Base-by-base conservation (phyloP, 2,329 filamentous ascomycete species). In the Tolypocladium ophioglossoides region DNA sequence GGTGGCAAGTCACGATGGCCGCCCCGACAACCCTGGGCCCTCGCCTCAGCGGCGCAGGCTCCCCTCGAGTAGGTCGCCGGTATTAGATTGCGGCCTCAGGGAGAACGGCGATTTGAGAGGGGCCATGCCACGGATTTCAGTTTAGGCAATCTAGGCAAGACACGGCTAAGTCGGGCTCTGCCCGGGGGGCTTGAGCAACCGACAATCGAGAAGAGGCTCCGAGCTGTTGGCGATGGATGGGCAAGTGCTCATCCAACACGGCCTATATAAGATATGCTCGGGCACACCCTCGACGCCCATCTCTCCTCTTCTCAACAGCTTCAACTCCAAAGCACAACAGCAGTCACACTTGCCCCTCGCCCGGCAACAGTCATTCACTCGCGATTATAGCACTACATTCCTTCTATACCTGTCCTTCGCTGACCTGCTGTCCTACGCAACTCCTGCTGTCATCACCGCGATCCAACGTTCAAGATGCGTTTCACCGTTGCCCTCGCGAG, bases 401-500 rank as follows among this genome's bases (percentile, higher is more conserved):
- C 37, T 48, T 55, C 51, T 1, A 16, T n/a, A 30, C 27, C 30
- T 35, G 9, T 32, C 11, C 6, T 12, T 14, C 16, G 11, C 2
- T 32, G 20, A 30, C 22, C 27, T 32, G 44, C 27, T 47, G 44
- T 47, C 18, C 2, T 47, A n/a, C 44, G 27, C 22, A 46, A 46
- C 7, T 24, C 40, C 40, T 2, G 40, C 41, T 46, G 24, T 32
- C 44, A 10, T 27, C 5, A 9, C 24, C 44, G 16, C 30, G 24
- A 27, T 12, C 18, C 27, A 10, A 39, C 2, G 11, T 54, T 50
- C 58, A 62, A 50, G n/a, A 70, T 70, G 68, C 64, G 56, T 59
- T 68, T 69, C 65, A 58, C 61, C 51, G 56, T 62, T 56, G 61
- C 65, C 44, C 38, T 65, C 52, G 62, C 64, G 55, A 57, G 63